Evolutionary conservation across 371 early-diverging fungal genomes (phyloP), one percentile per base, ranked within the genome.

Genomic region (Mortierella sp.): DNA sequence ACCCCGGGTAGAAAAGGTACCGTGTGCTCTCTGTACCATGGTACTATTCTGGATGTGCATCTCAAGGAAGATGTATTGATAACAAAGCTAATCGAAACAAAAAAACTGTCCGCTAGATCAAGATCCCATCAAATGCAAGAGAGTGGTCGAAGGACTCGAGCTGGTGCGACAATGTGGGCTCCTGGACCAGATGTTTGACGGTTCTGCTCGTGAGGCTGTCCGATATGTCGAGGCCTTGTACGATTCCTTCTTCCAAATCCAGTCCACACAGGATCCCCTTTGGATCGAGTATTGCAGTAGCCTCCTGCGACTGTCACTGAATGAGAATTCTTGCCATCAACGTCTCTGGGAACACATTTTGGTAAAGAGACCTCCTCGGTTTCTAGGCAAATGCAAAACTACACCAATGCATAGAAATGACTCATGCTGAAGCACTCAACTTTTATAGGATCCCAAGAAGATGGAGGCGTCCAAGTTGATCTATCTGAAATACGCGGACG

Each of bases 211-310:
- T 2, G 57, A 62, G 46, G 17, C 66, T n/a, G 50, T 29, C 10
- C 56, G 60, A 28, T 76, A 57, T 31, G 54, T 76, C 24, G 22
- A 21, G 2, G 56, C 69, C 2, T 46, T 68, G 21, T 65, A 61
- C 39, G 61, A 69, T 17, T 62, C 62, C 3, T 76, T 69, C 27
- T 57, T 65, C 59, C 29, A 48, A 6, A 46, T 69, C 39, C 69
- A 76, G 21, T 21, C 41, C 0, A 73, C 71, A 3, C 56, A 74
- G 9, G 84, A 85, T 7, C 86, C 83, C 14, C 61, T 81, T 6
- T 71, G 71, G 65, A 73, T 83, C 19, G 56, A 79, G 19, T 49
- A 83, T 13, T 61, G 81, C 5, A 82, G 86, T 8, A 60, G 64
- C 13, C 63, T 82, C 40, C 45, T 83, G 8, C 24, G 53, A 13